Percentiles rank a stretch among this genome's conserved stretches.
Conservation (phyloP, 2,329 filamentous ascomycete species). For the Bertia moriformis region DNA sequence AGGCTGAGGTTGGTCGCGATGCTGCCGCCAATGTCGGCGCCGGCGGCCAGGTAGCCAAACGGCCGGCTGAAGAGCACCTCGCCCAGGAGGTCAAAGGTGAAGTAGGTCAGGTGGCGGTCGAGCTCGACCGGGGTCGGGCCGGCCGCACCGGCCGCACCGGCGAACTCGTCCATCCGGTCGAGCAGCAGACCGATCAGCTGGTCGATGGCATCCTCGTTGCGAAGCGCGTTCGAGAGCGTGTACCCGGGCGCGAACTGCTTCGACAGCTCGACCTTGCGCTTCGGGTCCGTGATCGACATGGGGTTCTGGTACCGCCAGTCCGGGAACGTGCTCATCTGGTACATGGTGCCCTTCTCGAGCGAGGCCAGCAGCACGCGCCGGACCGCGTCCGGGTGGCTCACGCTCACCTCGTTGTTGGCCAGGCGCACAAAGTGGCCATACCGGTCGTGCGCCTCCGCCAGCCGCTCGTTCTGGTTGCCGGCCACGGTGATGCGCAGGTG, state of each 20-base stretch:
- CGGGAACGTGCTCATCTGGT: conserved; percentile 18
- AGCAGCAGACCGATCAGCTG: conserved; percentile 6
- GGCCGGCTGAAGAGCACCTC: conserved; percentile 14
- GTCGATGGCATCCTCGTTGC: conserved; percentile 7
- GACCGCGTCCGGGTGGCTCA: conserved; percentile 23
- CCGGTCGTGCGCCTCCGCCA: background rate
- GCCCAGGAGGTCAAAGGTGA: conserved; percentile 15
- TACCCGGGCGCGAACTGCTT: conserved; percentile 17
- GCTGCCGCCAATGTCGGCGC: conserved; percentile 14
- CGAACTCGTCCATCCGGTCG: conserved; percentile 7
- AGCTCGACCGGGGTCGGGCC: too few species aligned
- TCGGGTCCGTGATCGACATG: conserved; percentile 20
- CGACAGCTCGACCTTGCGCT: conserved; percentile 15
- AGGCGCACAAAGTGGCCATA: conserved; percentile 25
- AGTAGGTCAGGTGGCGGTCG: conserved; percentile 10
- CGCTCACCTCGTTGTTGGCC: conserved; percentile 24
- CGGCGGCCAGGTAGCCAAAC: conserved; percentile 14
- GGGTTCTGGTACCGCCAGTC: conserved; percentile 22
- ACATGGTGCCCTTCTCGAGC: conserved; percentile 16
- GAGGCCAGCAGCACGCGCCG: conserved; percentile 16
- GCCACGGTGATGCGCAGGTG: background rate
- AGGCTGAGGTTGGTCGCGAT: conserved; percentile 10
- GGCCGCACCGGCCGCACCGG: conserved; percentile 3
- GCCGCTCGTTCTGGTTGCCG: background rate
- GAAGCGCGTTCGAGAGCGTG: conserved; percentile 14